These are phyloP conservation scores for Capsella bursapastoris DNA, from an alignment of 345 rosid species.

Conservation along the genomic window DNA sequence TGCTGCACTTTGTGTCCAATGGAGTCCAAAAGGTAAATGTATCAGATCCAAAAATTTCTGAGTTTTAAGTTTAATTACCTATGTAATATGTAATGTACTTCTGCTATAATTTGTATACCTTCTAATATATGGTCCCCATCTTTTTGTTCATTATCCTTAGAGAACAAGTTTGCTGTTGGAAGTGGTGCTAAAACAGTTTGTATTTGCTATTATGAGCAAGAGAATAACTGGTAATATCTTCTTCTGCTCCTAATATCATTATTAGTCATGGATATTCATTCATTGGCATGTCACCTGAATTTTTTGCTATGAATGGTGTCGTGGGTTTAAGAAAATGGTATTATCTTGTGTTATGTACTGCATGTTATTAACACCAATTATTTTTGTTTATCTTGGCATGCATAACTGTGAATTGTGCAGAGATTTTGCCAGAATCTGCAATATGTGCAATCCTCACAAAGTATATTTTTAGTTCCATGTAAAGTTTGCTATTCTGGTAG, in stretches of 20 bases:
- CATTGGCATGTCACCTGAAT: not conserved
- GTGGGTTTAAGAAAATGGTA: constrained; percentile 3
- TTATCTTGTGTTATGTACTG: constrained; percentile 6
- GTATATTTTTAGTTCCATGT: not conserved
- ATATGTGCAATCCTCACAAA: constrained; percentile 1
- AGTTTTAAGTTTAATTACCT: constrained; percentile 25
- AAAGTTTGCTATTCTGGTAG: constrained; percentile 3
- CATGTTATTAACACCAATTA: not conserved
- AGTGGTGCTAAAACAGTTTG: constrained; percentile 99
- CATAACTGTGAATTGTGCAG: constrained; percentile 3
- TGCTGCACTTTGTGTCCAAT: constrained; percentile 94
- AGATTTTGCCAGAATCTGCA: constrained; percentile 14
- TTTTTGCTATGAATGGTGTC: not conserved
- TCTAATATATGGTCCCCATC: constrained; percentile 10
- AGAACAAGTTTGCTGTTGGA: constrained; percentile 98
- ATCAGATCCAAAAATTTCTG: not conserved
- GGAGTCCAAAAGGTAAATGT: constrained; percentile 90
- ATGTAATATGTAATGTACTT: constrained; percentile 2
- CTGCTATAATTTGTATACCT: not conserved
- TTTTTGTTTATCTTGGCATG: not conserved
- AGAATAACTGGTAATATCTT: constrained; percentile 86
- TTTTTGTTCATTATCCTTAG: constrained; percentile 50
- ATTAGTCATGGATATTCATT: not conserved
- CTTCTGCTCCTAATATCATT: constrained; percentile 18
- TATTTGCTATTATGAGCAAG: constrained; percentile 97